phyloP scores from a whole-genome alignment of 768 basidiomycete genomes.

The Amanita phalloides region DNA sequence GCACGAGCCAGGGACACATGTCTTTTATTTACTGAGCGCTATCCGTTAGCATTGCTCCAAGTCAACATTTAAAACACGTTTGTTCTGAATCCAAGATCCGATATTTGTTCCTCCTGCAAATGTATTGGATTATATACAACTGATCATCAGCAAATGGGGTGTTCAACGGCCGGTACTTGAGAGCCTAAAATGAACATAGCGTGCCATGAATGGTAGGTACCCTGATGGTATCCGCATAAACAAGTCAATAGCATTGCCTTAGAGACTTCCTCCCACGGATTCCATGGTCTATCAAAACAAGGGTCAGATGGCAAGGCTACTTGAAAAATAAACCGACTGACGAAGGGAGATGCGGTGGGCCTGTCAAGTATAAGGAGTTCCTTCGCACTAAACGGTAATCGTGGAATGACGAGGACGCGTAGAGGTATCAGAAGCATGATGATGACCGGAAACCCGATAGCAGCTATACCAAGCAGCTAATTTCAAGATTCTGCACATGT shows the following conservation, averaged over 20 bases:
- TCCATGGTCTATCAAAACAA: constrained; percentile 13
- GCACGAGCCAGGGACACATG: constrained; percentile 12
- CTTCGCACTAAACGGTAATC: constrained; percentile 61
- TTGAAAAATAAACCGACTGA: constrained; percentile 27
- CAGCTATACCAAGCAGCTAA: constrained; percentile 33
- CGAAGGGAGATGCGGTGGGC: constrained; percentile 80
- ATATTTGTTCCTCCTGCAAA: no score
- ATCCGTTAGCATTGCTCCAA: no score
- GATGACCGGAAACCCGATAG: constrained; percentile 86
- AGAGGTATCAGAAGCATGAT: constrained; percentile 78
- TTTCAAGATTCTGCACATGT: no score
- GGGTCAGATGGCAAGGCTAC: not conserved
- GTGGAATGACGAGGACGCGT: constrained; percentile 60
- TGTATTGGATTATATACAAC: no score
- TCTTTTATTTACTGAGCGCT: constrained; percentile 6
- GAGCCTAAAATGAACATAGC: no score
- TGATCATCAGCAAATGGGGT: no score
- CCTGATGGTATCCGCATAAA: no score
- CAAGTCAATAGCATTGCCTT: no score
- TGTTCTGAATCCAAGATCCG: no score
- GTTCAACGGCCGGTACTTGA: no score
- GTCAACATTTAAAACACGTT: no score
- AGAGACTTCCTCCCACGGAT: constrained; percentile 15
- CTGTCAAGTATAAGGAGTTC: constrained; percentile 84
- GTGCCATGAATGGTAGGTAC: no score